phyloP scores from a whole-genome alignment of 2,329 filamentous ascomycete species.

The Alternaria sp. region DNA sequence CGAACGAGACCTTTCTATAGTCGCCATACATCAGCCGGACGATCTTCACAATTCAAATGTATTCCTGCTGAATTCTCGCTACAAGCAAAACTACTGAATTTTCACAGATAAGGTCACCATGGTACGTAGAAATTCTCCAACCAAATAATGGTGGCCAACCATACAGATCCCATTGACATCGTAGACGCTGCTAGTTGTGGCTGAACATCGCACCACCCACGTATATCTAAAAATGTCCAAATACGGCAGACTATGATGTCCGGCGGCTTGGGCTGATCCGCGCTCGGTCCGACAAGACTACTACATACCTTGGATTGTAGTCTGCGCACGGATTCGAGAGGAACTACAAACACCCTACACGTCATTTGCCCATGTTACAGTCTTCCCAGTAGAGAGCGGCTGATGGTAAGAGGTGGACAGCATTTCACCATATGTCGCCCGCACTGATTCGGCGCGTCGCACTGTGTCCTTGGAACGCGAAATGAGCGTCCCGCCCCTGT shows the following conservation, averaged over 20 bases:
- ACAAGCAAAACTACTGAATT: not conserved
- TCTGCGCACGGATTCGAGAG: not conserved
- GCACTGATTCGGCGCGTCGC: not conserved
- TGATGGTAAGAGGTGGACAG: not conserved
- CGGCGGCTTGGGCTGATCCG: not conserved
- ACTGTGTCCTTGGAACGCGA: not conserved
- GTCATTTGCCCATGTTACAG: not conserved
- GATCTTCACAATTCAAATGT: not conserved
- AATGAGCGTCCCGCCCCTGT: not conserved
- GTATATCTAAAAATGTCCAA: not conserved
- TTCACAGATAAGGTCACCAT: not conserved
- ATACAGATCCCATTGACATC: not conserved
- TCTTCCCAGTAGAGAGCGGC: not conserved
- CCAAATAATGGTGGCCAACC: not conserved
- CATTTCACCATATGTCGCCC: not conserved
- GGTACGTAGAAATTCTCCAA: not conserved
- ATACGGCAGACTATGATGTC: not conserved
- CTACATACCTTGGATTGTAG: not conserved
- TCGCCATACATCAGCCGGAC: not conserved
- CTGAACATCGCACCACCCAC: not conserved
- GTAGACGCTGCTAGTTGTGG: not conserved
- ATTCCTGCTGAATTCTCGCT: not conserved
- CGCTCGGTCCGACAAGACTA: not conserved
- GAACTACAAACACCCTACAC: not conserved
- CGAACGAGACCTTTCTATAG: not conserved